Evolutionary conservation across 345 rosid species (phyloP), one percentile per base, ranked within the genome.

Genomic region (Aegle marmelos): DNA sequence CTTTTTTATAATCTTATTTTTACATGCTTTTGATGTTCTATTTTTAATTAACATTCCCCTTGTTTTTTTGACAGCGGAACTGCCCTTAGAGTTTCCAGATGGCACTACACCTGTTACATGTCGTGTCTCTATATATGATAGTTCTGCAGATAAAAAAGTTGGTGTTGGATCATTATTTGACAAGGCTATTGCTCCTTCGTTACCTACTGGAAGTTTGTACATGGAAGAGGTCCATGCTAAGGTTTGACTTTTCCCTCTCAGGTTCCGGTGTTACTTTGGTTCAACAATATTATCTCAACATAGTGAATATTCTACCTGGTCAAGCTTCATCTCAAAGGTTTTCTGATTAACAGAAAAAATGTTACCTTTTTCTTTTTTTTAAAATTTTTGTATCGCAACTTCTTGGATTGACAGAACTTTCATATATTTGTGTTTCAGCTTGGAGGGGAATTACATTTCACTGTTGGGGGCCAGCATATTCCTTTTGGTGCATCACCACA

Each of bases 71-170:
- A 76, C 82, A 96, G 99, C 93, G 83, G 98, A 91, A 84, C 80
- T 94, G 63, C 99, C 99, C 6, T 83, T 94, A 80, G 99, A 96
- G 90, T 94, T 96, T 85, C 97, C 99, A 8, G 97, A 94, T 87
- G 99, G 99, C 48, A 96, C 98, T 22, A 94, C 98, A 28, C 99
- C 99, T 70, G 99, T 96, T 58, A 91, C 99, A 65, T 92, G 98
- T 59, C 97, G 99, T 56, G 95, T 94, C 65, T 96, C 95, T 65
- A 85, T 96, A 80, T 96, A 92, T 79, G 91, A 94, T 75, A 87
- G 89, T 74, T 92, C 95, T 13, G 77, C 88, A 4, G 97, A 93
- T 80, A 94, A 96, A 80, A 96, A 91, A 70, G 99, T 92, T 71
- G 99, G 97, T 57, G 91, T 94, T 16, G 98, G 99, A 70, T 86